A percentile compares a stretch with the other conserved stretches of the same genome.
phyloP scores from a whole-genome alignment of 2,329 filamentous ascomycete species.

The Xylaria sp. region DNA sequence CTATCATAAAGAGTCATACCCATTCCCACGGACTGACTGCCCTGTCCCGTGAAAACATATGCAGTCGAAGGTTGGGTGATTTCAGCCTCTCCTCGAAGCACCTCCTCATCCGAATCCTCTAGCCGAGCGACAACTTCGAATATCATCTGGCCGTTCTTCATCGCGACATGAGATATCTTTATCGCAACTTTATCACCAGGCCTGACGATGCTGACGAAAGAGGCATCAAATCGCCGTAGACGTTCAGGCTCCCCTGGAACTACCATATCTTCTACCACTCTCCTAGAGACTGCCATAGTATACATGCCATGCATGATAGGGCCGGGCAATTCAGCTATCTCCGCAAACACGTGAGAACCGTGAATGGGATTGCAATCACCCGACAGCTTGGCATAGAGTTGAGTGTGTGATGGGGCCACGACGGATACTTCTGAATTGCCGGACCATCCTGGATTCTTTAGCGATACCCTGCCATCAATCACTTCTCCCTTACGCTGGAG shows the following conservation, averaged over 20 bases:
- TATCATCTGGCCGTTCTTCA: slow-evolving; percentile 98
- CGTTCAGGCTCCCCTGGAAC: slow-evolving; percentile 98
- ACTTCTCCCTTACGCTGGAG: slow-evolving; percentile 32
- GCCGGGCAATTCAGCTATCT: slow-evolving; percentile 92
- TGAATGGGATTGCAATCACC: slow-evolving; percentile 99
- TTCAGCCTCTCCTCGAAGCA: slow-evolving; percentile 92
- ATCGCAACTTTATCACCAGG: slow-evolving; percentile 95
- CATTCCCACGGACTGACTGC: slow-evolving; percentile 99
- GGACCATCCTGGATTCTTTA: slow-evolving; percentile 96
- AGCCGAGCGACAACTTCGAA: slow-evolving; percentile 98
- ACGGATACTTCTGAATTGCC: slow-evolving; percentile 89
- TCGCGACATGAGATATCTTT: slow-evolving; percentile 93
- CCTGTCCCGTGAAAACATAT: slow-evolving; percentile 98
- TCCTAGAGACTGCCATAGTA: slow-evolving; percentile 93
- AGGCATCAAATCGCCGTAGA: slow-evolving; percentile 95
- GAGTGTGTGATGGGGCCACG: slow-evolving; percentile 95
- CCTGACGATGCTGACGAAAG: slow-evolving; percentile 95
- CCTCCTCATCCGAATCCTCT: slow-evolving; percentile 95
- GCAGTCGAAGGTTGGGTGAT: slow-evolving; percentile 96
- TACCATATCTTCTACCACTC: slow-evolving; percentile 96
- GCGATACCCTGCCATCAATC: slow-evolving; percentile 81
- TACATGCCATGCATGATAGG: slow-evolving; percentile 99
- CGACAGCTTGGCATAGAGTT: slow-evolving; percentile 96
- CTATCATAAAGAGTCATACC: slow-evolving; percentile 98
- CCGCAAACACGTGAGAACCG: slow-evolving; percentile 94